These are phyloP conservation scores for Xylariaceae sp. DNA, from an alignment of 2,329 filamentous ascomycete genomes.

Conservation along the genomic window DNA sequence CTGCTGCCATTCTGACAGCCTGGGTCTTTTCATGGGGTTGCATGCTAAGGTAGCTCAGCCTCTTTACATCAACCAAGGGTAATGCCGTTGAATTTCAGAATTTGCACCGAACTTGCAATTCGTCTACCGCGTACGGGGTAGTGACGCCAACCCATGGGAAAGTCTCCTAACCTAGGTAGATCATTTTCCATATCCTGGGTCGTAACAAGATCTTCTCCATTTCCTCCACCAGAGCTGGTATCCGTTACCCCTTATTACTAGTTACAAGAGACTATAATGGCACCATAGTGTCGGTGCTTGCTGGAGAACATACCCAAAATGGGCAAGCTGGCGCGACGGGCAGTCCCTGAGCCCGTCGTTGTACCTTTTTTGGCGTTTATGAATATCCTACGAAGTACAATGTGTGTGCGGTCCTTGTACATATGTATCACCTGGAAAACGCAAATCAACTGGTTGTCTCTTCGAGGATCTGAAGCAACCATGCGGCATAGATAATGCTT, in stretches of 20 bases:
- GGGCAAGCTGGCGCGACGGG: conserved; percentile 9
- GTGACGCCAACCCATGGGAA: background rate
- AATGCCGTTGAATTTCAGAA: background rate
- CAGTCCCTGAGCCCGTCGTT: conserved; percentile 3
- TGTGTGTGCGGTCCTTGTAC: conserved; percentile 11
- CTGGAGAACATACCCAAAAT: background rate
- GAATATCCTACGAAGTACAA: conserved; percentile 4
- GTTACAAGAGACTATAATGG: background rate
- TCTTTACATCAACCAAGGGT: background rate
- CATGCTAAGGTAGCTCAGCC: background rate
- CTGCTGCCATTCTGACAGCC: background rate
- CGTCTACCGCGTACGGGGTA: too few species aligned
- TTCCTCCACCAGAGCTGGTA: background rate
- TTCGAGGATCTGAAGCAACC: conserved; percentile 18
- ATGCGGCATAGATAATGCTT: conserved; percentile 18
- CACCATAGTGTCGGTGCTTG: background rate
- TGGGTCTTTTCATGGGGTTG: background rate
- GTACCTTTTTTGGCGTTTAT: conserved; percentile 5
- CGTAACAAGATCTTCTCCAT: background rate
- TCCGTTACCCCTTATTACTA: background rate
- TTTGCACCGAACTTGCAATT: too few species aligned
- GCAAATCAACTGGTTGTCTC: conserved; percentile 14
- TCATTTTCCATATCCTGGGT: background rate
- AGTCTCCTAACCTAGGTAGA: background rate
- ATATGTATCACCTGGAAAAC: conserved; percentile 7